A percentile compares a stretch with the other conserved stretches of the same genome.
phyloP scores from a whole-genome alignment of 306 rosid species.

The Dryas drummondii region DNA sequence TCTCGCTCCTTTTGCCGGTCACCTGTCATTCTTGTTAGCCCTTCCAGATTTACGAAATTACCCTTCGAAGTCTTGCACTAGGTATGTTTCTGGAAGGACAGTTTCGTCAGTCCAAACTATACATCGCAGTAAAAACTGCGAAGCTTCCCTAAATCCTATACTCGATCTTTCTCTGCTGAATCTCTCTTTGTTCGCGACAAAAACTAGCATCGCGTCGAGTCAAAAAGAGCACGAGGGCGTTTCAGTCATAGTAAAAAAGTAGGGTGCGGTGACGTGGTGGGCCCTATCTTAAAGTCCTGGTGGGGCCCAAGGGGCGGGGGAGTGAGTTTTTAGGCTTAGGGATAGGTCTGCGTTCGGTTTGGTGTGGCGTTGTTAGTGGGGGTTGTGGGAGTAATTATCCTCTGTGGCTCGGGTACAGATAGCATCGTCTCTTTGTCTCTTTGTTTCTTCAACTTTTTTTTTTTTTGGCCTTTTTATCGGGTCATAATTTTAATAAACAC shows the following conservation, averaged over 20 bases:
- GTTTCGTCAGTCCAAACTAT: slow-evolving; percentile 10
- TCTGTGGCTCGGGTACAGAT: slow-evolving; percentile 9
- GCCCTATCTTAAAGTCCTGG: slow-evolving; percentile 28
- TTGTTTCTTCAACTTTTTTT: too few relatives aligned
- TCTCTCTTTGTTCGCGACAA: neutral
- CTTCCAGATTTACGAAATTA: slow-evolving; percentile 30
- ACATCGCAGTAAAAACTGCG: neutral
- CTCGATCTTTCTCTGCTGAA: neutral
- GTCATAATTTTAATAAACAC: neutral
- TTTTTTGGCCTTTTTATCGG: too few relatives aligned
- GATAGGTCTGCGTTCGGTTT: slow-evolving; percentile 17
- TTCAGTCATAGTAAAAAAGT: slow-evolving; percentile 24
- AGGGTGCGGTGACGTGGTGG: slow-evolving; percentile 31
- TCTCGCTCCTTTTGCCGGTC: slow-evolving; percentile 37
- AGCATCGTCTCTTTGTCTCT: neutral
- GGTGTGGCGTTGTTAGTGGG: slow-evolving; percentile 24
- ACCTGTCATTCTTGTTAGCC: slow-evolving; percentile 21
- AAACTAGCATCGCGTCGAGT: slow-evolving; percentile 5
- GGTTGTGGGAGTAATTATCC: neutral
- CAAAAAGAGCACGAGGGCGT: slow-evolving; percentile 15
- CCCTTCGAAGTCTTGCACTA: slow-evolving; percentile 22
- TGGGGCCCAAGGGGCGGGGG: slow-evolving; percentile 22
- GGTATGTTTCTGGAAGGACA: slow-evolving; percentile 3
- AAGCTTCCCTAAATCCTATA: neutral
- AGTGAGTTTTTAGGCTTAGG: neutral